Base-by-base conservation (phyloP, 805 yeast species). In the Candida multigemmis region DNA sequence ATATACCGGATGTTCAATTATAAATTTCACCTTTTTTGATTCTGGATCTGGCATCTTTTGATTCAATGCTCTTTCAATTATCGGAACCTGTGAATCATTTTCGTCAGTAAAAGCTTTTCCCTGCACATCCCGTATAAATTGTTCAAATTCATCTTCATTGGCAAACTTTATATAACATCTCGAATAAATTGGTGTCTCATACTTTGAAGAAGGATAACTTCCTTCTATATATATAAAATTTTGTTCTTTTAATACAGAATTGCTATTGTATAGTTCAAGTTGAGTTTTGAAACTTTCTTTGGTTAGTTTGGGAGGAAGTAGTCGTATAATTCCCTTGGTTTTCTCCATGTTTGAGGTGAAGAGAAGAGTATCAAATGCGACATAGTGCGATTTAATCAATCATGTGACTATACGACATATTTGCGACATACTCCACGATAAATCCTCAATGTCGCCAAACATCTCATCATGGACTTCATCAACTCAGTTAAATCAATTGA, bases 201-300 rank as follows among this genome's bases (percentile, higher is more conserved):
- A 65, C 1, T 65, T 63, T 12, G 50, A 52, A 34, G 41, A 42
- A 23, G 68, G 48, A 27, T 55, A 55, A 11, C 44, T 37, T 2
- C 76, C 76, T 27, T 43, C 32, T 2, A 61, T 57, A 41, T 61
- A 69, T 37, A 66, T 65, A 16, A 20, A 34, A 24, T 11, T 24
- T n/a, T 23, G 25, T 11, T 24, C n/a, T n/a, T 15, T 9, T 25
- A 19, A 18, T 29, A 26, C 16, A 26, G 38, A 28, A 7, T 24
- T 35, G 4, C 45, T 36, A 13, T 38, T 26, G 5, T 23, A 19
- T 6, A 24, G 19, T 8, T 10, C 19, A 8, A 49, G 28, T 9
- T 35, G 38, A 10, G 33, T 35, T 22, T 42, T 44, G 23, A 65
- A 62, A 5, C 41, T 45, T 1, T 35, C 40, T 13, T 50, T 44